A percentile compares a stretch with the other conserved stretches of the same genome.
These are phyloP conservation scores for Reutealis trisperma DNA, from an alignment of 345 rosid species.

Conservation along the genomic window DNA sequence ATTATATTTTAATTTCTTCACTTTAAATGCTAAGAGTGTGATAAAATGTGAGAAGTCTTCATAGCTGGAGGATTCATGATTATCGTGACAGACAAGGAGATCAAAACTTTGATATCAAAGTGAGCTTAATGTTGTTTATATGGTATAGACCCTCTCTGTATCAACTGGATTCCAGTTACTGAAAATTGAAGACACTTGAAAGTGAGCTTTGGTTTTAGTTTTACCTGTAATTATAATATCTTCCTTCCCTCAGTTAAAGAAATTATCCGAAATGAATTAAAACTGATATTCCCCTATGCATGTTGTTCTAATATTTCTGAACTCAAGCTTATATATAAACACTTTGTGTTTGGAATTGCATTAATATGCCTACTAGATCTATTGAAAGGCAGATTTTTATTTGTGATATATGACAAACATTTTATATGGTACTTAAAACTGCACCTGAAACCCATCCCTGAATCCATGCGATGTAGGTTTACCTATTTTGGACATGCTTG, in stretches of 20 bases:
- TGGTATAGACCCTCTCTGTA: not conserved
- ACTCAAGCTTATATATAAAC: not conserved
- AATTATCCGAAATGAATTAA: not conserved
- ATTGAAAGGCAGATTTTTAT: not conserved
- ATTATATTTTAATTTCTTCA: too few relatives aligned
- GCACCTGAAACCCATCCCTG: not conserved
- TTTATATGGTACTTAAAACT: not conserved
- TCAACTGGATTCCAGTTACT: not conserved
- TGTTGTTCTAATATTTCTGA: not conserved
- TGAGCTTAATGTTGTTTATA: conserved; percentile 1
- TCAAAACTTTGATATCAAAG: too few relatives aligned
- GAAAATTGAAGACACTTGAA: not conserved
- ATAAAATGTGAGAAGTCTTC: too few relatives aligned
- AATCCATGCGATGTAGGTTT: not conserved
- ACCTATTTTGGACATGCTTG: not conserved
- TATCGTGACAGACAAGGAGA: too few relatives aligned
- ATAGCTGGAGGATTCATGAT: too few relatives aligned
- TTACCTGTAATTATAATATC: not conserved
- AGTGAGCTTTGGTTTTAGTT: not conserved
- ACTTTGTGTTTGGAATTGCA: not conserved
- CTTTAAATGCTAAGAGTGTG: too few relatives aligned
- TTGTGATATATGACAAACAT: not conserved
- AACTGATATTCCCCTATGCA: not conserved
- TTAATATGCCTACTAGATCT: not conserved
- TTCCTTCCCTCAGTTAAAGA: not conserved